Evolutionary conservation across 768 basidiomycete species (phyloP).

Genomic region (Hemileccinum rubropunctum): DNA sequence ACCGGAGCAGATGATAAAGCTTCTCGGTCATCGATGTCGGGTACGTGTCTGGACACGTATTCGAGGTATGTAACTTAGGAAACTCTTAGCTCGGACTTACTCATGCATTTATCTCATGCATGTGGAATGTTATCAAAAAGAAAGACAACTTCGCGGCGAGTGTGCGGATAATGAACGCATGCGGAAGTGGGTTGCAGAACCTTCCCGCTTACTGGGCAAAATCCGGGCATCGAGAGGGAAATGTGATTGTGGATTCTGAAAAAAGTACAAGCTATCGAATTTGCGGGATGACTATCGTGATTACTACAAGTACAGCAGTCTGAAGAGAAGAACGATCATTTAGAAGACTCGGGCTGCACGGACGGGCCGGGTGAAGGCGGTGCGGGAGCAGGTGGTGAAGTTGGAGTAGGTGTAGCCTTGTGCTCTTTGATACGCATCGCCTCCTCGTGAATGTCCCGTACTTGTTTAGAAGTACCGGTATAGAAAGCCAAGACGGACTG

Average conservation of each 20-base stretch:
- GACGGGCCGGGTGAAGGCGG: conserved; percentile 3
- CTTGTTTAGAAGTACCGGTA: conserved; percentile 85
- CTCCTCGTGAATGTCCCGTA: conserved; percentile 90
- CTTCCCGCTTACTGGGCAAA: not conserved
- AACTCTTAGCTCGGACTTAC: not conserved
- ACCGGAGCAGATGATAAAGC: conserved; percentile 6
- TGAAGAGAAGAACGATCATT: not conserved
- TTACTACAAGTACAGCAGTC: conserved; percentile 10
- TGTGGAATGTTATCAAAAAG: conserved; percentile 12
- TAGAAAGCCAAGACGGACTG: conserved; percentile 80
- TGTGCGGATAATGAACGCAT: conserved; percentile 1
- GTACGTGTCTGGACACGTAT: not conserved
- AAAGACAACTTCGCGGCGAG: not conserved
- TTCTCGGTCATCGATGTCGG: not conserved
- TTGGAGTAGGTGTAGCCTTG: conserved; percentile 34
- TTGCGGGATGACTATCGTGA: conserved; percentile 1
- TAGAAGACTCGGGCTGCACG: conserved; percentile 10
- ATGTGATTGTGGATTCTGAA: not conserved
- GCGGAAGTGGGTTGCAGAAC: not conserved
- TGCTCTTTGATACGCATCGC: conserved; percentile 77
- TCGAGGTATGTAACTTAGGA: conserved; percentile 16
- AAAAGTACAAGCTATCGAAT: not conserved
- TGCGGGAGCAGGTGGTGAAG: conserved; percentile 12
- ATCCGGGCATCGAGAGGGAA: no score
- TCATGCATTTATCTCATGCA: not conserved